phyloP scores from a whole-genome alignment of 768 basidiomycete genomes.

The Artomyces pyxidatus region DNA sequence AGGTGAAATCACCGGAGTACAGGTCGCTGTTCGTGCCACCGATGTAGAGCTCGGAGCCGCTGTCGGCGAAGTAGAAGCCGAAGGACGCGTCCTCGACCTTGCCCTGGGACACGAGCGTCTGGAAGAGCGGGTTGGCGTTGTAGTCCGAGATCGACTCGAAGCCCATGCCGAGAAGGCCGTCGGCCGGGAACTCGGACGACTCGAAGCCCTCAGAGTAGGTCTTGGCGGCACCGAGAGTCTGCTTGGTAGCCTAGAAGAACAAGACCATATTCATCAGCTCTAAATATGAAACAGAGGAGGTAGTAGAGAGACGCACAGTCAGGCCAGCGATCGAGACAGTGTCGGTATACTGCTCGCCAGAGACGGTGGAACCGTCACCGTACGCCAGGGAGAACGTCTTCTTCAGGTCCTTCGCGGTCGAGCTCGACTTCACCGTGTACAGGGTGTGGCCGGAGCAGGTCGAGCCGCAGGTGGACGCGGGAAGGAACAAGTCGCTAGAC shows the following conservation, averaged over 20 bases:
- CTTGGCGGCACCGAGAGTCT: not conserved
- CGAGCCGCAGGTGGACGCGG: not conserved
- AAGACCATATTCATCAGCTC: not conserved
- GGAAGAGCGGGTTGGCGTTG: not conserved
- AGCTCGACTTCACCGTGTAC: not conserved
- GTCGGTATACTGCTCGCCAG: not conserved
- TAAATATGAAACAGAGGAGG: too few relatives aligned
- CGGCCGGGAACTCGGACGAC: not conserved
- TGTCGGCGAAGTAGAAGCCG: not conserved
- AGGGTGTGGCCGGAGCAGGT: not conserved
- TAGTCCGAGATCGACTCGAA: not conserved
- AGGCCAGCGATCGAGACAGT: slow-evolving; percentile 1
- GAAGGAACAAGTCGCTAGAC: not conserved
- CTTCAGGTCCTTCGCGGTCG: not conserved
- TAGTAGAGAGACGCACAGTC: not conserved
- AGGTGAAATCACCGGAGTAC: slow-evolving; percentile 9
- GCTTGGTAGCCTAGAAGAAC: not conserved
- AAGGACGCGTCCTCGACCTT: not conserved
- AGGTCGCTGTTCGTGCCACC: slow-evolving; percentile 11
- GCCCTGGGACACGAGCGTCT: not conserved
- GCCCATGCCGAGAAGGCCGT: not conserved
- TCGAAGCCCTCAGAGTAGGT: not conserved
- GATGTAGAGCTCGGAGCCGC: slow-evolving; percentile 7
- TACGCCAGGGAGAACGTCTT: not conserved
- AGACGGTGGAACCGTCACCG: not conserved